phyloP scores from a whole-genome alignment of 2,329 filamentous ascomycete genomes.

The Orbilia quercus region DNA sequence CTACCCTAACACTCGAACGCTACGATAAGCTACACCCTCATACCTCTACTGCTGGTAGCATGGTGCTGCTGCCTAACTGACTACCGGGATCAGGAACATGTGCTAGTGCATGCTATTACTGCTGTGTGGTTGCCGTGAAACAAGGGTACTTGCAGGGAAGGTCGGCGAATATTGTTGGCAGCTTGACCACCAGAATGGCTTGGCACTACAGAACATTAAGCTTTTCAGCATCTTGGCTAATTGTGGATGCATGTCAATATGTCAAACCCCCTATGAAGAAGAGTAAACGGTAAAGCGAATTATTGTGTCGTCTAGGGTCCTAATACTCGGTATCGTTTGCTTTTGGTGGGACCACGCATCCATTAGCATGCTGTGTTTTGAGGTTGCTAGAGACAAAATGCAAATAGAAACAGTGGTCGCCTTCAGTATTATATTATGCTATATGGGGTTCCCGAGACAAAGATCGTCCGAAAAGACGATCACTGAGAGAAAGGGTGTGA shows the following conservation, averaged over 20 bases:
- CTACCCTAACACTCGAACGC: slow-evolving; percentile 52
- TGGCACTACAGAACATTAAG: slow-evolving; percentile 49
- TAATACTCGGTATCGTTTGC: no score
- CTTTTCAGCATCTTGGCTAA: slow-evolving; percentile 38
- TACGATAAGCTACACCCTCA: slow-evolving; percentile 52
- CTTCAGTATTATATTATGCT: slow-evolving; percentile 30
- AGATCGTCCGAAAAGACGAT: slow-evolving; percentile 45
- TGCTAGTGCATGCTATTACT: slow-evolving; percentile 50
- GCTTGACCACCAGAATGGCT: slow-evolving; percentile 29
- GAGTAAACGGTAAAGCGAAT: slow-evolving; percentile 1
- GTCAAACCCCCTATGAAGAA: slow-evolving; percentile 9
- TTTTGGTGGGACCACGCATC: no score
- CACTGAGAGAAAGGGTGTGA: slow-evolving; percentile 22
- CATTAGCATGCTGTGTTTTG: slow-evolving; percentile 4
- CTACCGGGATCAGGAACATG: slow-evolving; percentile 56
- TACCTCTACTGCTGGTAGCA: slow-evolving; percentile 29
- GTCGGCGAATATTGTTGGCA: slow-evolving; percentile 53
- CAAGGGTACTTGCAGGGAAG: slow-evolving; percentile 54
- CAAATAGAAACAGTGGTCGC: slow-evolving; percentile 11
- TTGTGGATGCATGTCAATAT: slow-evolving; percentile 3
- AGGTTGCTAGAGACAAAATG: slow-evolving; percentile 24
- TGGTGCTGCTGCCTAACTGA: slow-evolving; percentile 56
- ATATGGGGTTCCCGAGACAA: slow-evolving; percentile 55
- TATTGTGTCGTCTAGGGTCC: no score
- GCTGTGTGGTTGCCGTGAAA: slow-evolving; percentile 54